Evolutionary conservation across 371 early-diverging fungal species (phyloP), one percentile per base, ranked within the genome.

Genomic region (Basidiobolus heterosporus): DNA sequence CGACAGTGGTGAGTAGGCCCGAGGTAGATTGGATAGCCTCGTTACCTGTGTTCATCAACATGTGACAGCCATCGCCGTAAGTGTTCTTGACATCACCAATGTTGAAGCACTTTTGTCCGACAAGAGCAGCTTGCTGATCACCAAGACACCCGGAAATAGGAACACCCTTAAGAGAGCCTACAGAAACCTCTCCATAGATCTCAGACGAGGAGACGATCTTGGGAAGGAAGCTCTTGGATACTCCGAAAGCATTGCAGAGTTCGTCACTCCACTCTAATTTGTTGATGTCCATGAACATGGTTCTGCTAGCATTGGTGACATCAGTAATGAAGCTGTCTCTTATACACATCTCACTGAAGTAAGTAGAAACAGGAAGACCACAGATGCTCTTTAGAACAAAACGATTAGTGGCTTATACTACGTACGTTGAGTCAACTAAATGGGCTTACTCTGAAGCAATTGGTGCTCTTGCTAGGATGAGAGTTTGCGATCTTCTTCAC

Each of bases 81-180:
- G 97, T 96, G 67, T 90, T 93, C 69, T 96, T 96, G 39, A 84
- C 84, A 54, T 85, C 78, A 2, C 96, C 94, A 0, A 69, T 64
- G 19, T 73, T 54, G 58, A 91, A 85, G 61, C 97, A 94, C 51
- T 75, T 74, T 56, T 94, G 97, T 8, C 97, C 97, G 6, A 96
- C 90, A 38, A 92, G 66, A 4, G 97, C 94, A 2, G 95, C 92
- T 58, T 96, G 97, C 59, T 96, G 97, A 65, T 96, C 97, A 17
- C 97, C 97, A 23, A 94, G 61, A 58, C 85, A 82, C 3, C 89
- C 90, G 24, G 82, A 65, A 13, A 91, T 70, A 1, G 87, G 81
- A 1, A 85, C 52, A 19, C 78, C 84, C 57, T 61, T 55, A 37
- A 78, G 62, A 37, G 82, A 69, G 1, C 80, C 80, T 21, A 56